Evolutionary conservation across 495 filamentous ascomycete genomes (phyloP).

Genomic region (Immersiella caudata): DNA sequence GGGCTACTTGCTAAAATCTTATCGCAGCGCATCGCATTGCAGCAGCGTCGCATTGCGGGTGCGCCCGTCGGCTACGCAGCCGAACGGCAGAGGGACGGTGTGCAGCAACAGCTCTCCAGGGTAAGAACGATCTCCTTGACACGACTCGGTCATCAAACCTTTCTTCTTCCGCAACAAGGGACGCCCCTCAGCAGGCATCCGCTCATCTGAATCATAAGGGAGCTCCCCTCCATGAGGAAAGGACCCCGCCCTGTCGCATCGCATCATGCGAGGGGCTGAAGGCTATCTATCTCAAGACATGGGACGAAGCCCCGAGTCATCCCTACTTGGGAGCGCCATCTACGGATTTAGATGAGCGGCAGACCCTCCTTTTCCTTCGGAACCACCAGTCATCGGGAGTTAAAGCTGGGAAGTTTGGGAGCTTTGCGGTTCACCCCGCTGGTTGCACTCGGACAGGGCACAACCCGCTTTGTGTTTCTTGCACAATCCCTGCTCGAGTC

Average conservation of each 20-base stretch:
- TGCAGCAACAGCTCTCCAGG: neutral
- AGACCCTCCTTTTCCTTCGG: neutral
- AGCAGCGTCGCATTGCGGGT: neutral
- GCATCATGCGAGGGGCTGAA: neutral
- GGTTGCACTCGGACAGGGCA: neutral
- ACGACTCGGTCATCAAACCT: neutral
- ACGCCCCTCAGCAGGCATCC: neutral
- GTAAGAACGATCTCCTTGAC: neutral
- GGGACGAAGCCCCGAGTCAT: neutral
- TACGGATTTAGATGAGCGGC: neutral
- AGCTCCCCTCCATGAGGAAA: neutral
- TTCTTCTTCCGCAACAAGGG: neutral
- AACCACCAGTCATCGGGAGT: neutral
- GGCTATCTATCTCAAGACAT: neutral
- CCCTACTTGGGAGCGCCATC: neutral
- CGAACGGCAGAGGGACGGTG: neutral
- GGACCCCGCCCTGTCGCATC: neutral
- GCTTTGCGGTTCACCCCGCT: too few relatives aligned
- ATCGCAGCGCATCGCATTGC: neutral
- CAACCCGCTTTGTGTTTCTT: neutral
- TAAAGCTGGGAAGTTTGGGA: too few relatives aligned
- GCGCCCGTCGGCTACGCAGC: neutral
- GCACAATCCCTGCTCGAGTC: neutral
- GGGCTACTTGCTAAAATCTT: neutral
- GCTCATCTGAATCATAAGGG: neutral